A percentile compares a stretch with the other conserved stretches of the same genome.
These are phyloP conservation scores for Dryas octopetala DNA, from an alignment of 306 rosid genomes.

Conservation along the genomic window DNA sequence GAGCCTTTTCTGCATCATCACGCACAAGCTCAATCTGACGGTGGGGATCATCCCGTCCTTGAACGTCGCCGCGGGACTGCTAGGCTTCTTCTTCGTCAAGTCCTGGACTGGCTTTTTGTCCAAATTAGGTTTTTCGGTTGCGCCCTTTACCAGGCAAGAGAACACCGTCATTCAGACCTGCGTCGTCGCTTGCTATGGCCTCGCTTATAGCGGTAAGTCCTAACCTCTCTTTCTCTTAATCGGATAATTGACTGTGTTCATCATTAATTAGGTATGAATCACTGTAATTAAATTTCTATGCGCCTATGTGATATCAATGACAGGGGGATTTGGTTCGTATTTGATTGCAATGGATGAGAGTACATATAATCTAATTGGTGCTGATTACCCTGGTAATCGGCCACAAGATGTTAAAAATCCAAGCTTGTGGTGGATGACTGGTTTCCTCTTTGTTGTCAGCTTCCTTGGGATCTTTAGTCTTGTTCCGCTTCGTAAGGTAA, in stretches of 20 bases:
- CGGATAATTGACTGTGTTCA: not conserved
- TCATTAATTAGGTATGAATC: not conserved
- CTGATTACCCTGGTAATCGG: constrained; percentile 89
- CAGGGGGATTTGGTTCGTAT: constrained; percentile 93
- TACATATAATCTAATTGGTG: constrained; percentile 78
- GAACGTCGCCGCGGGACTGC: constrained; percentile 76
- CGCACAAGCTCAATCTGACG: constrained; percentile 84
- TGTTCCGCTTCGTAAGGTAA: constrained; percentile 93
- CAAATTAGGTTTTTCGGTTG: constrained; percentile 48
- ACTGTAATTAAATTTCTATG: not conserved
- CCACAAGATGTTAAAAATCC: constrained; percentile 87
- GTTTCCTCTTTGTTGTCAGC: constrained; percentile 78
- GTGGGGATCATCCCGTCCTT: constrained; percentile 91
- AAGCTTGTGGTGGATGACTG: constrained; percentile 89
- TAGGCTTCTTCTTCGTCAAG: constrained; percentile 85
- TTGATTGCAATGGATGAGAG: constrained; percentile 82
- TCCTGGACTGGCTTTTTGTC: constrained; percentile 67
- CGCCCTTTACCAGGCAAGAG: constrained; percentile 85
- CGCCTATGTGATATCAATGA: constrained; percentile 7
- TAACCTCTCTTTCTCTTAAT: not conserved
- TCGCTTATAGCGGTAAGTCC: constrained; percentile 73
- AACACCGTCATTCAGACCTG: constrained; percentile 97
- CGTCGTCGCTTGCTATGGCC: constrained; percentile 97
- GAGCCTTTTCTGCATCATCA: constrained; percentile 71
- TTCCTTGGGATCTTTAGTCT: constrained; percentile 93